These are phyloP conservation scores for Hyaloperonospora arabidopsidis DNA, from an alignment of 352 stramenopile species.

Conservation along the genomic window DNA sequence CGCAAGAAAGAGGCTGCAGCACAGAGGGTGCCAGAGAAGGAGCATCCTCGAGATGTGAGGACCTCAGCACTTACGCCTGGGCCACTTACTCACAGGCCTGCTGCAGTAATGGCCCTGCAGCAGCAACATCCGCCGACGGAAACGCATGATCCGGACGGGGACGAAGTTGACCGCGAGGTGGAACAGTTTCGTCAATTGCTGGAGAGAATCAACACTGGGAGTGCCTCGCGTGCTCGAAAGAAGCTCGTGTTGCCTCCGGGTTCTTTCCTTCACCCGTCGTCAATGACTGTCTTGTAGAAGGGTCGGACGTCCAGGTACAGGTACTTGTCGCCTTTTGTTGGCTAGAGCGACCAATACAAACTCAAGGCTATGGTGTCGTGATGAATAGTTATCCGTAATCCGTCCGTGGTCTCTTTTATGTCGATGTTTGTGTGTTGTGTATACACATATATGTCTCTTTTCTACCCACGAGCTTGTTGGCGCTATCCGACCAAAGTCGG, in stretches of 20 bases:
- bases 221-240: slow-evolving; percentile 40
- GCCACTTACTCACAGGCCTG: slow-evolving; percentile 9
- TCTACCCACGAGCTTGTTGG: slow-evolving; percentile 3
- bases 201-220: slow-evolving; percentile 63
- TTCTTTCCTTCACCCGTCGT: slow-evolving; percentile 36
- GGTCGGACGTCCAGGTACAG: too few species aligned
- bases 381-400: too few species aligned
- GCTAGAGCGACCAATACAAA: neutral
- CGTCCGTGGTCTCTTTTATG: too few species aligned
- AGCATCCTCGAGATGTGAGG: slow-evolving; percentile 9
- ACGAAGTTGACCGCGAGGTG: slow-evolving; percentile 67
- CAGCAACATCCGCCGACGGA: slow-evolving; percentile 10
- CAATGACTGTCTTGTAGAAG: slow-evolving; percentile 27
- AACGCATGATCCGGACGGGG: slow-evolving; percentile 29
- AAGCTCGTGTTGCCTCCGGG: slow-evolving; percentile 69
- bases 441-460: neutral
- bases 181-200: slow-evolving; percentile 63
- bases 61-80: slow-evolving; percentile 1
- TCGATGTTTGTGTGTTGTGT: too few species aligned
- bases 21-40: slow-evolving; percentile 23
- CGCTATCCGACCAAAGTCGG: slow-evolving; percentile 11
- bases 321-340: too few species aligned
- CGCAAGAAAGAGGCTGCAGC: slow-evolving; percentile 50
- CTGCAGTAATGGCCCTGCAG: slow-evolving; percentile 7
- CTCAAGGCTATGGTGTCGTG: too few species aligned